Conservation (phyloP, 2,329 filamentous ascomycete genomes). For the Penicillium sp. region DNA sequence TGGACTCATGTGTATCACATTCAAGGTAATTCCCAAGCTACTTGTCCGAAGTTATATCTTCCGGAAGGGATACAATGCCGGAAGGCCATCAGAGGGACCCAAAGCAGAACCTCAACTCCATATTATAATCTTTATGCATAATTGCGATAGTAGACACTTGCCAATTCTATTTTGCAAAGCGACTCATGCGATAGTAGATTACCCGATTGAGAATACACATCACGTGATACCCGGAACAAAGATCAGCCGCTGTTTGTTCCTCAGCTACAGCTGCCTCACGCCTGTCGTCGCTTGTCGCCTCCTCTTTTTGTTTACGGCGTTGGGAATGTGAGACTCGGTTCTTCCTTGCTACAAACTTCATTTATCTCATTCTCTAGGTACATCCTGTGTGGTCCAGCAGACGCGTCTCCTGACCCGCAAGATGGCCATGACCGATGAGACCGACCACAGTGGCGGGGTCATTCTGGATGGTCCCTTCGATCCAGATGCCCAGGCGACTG, state of each 20-base stretch:
- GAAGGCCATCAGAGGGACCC: too few species aligned
- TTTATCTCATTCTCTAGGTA: conserved; percentile 4
- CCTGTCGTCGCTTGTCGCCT: neutral
- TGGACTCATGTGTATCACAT: too few species aligned
- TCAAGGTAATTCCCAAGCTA: too few species aligned
- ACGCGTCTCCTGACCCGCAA: conserved; percentile 11
- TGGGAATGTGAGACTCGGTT: neutral
- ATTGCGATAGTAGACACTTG: too few species aligned
- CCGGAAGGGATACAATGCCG: too few species aligned
- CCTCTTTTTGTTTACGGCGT: neutral
- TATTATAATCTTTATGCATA: too few species aligned
- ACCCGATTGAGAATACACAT: conserved; percentile 1
- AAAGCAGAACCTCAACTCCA: too few species aligned
- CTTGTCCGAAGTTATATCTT: too few species aligned
- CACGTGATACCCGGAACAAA: conserved; percentile 10
- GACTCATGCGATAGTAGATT: conserved; percentile 46
- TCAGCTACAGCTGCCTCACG: conserved; percentile 5
- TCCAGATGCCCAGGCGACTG: conserved; percentile 60
- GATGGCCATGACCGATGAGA: conserved; percentile 40
- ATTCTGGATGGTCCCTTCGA: conserved; percentile 50
- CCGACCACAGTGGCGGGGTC: conserved; percentile 41
- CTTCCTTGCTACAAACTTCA: neutral
- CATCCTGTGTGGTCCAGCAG: conserved; percentile 1
- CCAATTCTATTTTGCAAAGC: conserved; percentile 43
- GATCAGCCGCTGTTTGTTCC: conserved; percentile 11